A percentile compares a stretch with the other conserved stretches of the same genome.
These are phyloP conservation scores for Talaromyces ruber DNA, from an alignment of 495 filamentous ascomycete genomes.

Conservation along the genomic window DNA sequence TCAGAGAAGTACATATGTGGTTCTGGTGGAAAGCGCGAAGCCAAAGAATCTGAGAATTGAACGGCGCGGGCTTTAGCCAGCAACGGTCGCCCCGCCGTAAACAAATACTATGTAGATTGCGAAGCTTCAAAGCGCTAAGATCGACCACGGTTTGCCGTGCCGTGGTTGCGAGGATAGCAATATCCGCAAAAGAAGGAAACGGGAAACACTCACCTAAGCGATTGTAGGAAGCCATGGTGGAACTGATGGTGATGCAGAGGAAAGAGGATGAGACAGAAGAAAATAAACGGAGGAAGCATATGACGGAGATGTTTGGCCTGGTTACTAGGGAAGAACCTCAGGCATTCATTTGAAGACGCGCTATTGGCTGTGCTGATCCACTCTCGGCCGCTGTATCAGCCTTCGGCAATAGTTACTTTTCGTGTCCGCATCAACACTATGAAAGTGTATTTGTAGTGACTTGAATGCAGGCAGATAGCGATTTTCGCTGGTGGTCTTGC, in stretches of 20 bases:
- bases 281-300: background rate
- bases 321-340: background rate
- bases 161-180: conserved; percentile 9
- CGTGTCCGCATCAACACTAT: too few species aligned
- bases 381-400: background rate
- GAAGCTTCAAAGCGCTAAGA: conserved; percentile 1
- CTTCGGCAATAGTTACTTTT: too few species aligned
- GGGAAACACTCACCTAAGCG: conserved; percentile 53
- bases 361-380: background rate
- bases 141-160: background rate
- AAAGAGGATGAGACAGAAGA: background rate
- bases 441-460: too few species aligned
- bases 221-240: conserved; percentile 50
- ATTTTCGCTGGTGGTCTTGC: too few species aligned
- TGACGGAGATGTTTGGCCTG: background rate
- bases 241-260: background rate
- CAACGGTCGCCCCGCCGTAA: conserved; percentile 3
- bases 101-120: conserved; percentile 10
- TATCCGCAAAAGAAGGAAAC: conserved; percentile 2
- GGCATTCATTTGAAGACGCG: background rate
- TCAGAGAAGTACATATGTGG: background rate
- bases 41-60: conserved; percentile 1
- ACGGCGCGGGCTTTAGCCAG: background rate
- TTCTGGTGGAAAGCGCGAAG: background rate
- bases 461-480: too few species aligned